Evolutionary conservation across 192 early-diverging fungal species (phyloP), one percentile per base, ranked within the genome.

Genomic region (Umbelopsis isabellina): DNA sequence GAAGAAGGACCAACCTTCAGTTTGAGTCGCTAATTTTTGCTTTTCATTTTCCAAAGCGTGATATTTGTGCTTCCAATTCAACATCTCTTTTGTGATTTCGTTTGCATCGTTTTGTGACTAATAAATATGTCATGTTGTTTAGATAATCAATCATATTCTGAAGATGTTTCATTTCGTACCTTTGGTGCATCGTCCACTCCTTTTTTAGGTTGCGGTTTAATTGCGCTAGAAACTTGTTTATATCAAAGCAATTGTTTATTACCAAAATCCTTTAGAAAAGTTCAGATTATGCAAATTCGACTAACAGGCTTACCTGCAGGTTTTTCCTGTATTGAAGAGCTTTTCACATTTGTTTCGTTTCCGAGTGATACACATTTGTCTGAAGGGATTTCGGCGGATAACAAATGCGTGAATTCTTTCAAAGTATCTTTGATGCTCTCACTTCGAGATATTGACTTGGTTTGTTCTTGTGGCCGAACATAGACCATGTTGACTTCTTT

Each of bases 51-150:
- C 55, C 16, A 61, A 5, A 61, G 55, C 55, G 25, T 61, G 55
- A 16, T 35, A 61, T 61, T 61, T 61, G 18, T 61, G 55, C 55
- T 61, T 61, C 55, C 55, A 61, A 35, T 61, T 30, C 11, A 61
- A 35, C 55, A 61, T 61, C 25, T 61, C 55, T 25, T 61, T 61
- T 30, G 33, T 16, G 13, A 61, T 61, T 61, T 18, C 15, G 18
- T 61, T 30, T 13, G 27, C 33, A 16, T 61, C 55, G 11, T 22
- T 2, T 16, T 61, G 25, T 30, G 18, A 61, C 55, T 61, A 13
- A 35, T 25, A 53, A 1, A 53, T 2, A 18, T 35, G 13, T 30
- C 13, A 61, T 61, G 18, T 7, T n/a, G 16, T 61, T 30, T 33
- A 35, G 55, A 18, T 13, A 13, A 16, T 61, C 11, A 16, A 30